Evolutionary conservation across 176 grass and related monocot species (phyloP), one percentile per base, ranked within the genome.

Genomic region (Cenchrus purpureus): DNA sequence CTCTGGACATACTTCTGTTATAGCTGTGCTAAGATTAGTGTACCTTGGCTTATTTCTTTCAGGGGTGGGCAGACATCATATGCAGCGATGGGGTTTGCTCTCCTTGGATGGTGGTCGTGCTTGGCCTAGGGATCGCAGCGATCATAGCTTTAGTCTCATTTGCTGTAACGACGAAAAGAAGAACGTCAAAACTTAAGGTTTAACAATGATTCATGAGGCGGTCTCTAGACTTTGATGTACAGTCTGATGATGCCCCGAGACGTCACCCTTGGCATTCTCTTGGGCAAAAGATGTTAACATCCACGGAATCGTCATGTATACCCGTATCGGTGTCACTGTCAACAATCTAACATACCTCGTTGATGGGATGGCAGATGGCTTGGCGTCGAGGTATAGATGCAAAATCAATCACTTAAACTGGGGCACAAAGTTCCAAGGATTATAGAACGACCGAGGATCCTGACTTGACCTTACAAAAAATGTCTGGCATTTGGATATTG

Each of bases 181-280:
- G 88, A 90, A 97, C 95, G 61, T 94, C 74, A 61, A 97, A 97
- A 89, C 90, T 97, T 73, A 92, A 97, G 92, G 80, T 94, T 79
- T 97, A 86, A 94, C 17, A 7, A 67, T 70, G 70, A 60, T 61
- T 68, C 44, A 74, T 40, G 82, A 81, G 50, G 78, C 71, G 50
- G 11, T 66, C 78, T 45, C 34, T 65, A 69, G 73, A 87, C 80
- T 93, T 89, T 78, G 48, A 80, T 93, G 82, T 86, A 89, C 54
- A 91, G 62, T 68, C 45, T 76, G 69, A 84, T 87, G 45, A 31
- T 84, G 69, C 57, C 31, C 76, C n/a, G 8, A 80, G 56, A 72
- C 42, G 65, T 67, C 52, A 43, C 46, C 68, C 8, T 54, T 68
- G 25, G 20, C 51, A 73, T 74, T 79, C 84, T 52, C 44, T 66